phyloP scores from a whole-genome alignment of 495 filamentous ascomycete genomes.

The Podospora sp. region DNA sequence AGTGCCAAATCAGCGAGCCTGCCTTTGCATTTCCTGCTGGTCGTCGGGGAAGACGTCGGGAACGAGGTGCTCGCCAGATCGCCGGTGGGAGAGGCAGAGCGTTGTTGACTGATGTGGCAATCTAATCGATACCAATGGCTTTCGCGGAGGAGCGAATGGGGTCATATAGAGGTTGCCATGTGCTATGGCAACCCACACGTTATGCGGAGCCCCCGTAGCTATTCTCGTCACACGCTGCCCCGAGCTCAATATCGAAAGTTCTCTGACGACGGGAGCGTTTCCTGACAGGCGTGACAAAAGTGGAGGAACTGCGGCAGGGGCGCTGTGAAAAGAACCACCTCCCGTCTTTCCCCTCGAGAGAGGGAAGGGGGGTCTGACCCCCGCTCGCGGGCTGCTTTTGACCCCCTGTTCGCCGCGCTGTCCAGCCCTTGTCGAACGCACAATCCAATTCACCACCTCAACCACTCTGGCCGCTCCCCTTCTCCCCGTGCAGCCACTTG shows the following conservation, averaged over 20 bases:
- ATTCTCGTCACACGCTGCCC: constrained; percentile 1
- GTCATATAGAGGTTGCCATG: constrained; percentile 2
- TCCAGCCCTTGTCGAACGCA: constrained; percentile 13
- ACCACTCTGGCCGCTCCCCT: neutral
- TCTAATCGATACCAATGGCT: constrained; percentile 8
- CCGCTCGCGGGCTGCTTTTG: constrained; percentile 4
- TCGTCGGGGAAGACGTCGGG: neutral
- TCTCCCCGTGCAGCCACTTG: neutral
- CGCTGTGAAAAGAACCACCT: neutral
- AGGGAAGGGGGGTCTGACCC: constrained; percentile 5
- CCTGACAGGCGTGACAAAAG: neutral
- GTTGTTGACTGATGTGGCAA: neutral
- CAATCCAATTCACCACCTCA: constrained; percentile 8
- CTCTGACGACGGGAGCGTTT: neutral
- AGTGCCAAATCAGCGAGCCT: too few relatives aligned
- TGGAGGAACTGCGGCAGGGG: neutral
- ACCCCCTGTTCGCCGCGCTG: neutral
- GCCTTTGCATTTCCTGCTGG: neutral
- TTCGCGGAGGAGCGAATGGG: neutral
- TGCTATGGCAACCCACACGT: neutral
- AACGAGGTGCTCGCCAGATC: neutral
- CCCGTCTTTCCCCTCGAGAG: neutral
- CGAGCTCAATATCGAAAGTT: neutral
- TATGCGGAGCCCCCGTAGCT: neutral
- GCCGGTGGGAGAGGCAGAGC: neutral